These are phyloP conservation scores for Mycena belliarum DNA, from an alignment of 768 basidiomycete species.

Conservation along the genomic window DNA sequence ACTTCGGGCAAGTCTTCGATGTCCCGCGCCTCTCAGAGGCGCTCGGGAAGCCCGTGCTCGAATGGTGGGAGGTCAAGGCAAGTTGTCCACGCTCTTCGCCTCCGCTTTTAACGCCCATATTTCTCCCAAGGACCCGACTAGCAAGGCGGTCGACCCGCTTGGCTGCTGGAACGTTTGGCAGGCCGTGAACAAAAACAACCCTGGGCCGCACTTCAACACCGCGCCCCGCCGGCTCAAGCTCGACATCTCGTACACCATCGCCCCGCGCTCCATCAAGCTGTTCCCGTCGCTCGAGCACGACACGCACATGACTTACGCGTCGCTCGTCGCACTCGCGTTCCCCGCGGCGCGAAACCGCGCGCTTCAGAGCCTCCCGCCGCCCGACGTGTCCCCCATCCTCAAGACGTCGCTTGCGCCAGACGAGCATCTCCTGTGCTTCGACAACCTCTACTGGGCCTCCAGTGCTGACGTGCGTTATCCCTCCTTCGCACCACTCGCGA, in stretches of 20 bases:
- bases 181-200: neutral
- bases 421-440: slow-evolving; percentile 26
- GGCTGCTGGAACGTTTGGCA: slow-evolving; percentile 21
- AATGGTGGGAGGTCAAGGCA: slow-evolving; percentile 41
- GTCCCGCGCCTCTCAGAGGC: slow-evolving; percentile 29
- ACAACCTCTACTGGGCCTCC: slow-evolving; percentile 26
- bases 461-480: slow-evolving; percentile 14
- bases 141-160: slow-evolving; percentile 10
- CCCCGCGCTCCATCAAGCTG: slow-evolving; percentile 26
- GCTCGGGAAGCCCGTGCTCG: slow-evolving; percentile 32
- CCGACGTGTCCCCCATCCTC: slow-evolving; percentile 19
- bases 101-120: too few relatives aligned
- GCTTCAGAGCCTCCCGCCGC: neutral
- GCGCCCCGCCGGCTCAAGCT: slow-evolving; percentile 6
- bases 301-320: slow-evolving; percentile 20
- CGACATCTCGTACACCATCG: slow-evolving; percentile 26
- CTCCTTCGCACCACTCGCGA: slow-evolving; percentile 7
- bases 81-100: too few relatives aligned
- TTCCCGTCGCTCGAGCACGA: slow-evolving; percentile 7
- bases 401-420: slow-evolving; percentile 20
- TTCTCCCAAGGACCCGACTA: slow-evolving; percentile 22
- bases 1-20: slow-evolving; percentile 37
- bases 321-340: slow-evolving; percentile 25
- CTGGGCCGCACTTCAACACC: slow-evolving; percentile 8
- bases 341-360: slow-evolving; percentile 11